Conservation (phyloP, 305 asterid genomes). For the Plantago lanceolata region DNA sequence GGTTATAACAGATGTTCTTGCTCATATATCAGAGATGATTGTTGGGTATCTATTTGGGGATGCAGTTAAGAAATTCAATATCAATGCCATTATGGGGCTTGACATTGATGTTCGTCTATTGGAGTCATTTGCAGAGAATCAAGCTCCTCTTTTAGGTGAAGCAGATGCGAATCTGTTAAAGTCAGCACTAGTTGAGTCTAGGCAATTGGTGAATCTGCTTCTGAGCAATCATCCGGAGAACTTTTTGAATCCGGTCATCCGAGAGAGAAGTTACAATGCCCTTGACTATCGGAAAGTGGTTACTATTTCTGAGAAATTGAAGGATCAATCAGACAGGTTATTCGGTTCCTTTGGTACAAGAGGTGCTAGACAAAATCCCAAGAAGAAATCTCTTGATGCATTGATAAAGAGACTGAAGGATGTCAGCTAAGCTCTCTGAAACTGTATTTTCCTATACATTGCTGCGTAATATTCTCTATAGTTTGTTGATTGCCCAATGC, state of each 20-base stretch:
- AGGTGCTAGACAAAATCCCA: slow-evolving; percentile 78
- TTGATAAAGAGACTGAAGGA: slow-evolving; percentile 91
- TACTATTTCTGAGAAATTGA: slow-evolving; percentile 77
- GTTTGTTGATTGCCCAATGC: slow-evolving; percentile 31
- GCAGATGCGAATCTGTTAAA: slow-evolving; percentile 60
- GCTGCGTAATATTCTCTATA: slow-evolving; percentile 13
- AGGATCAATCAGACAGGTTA: slow-evolving; percentile 78
- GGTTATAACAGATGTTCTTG: slow-evolving; percentile 77
- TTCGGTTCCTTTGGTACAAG: slow-evolving; percentile 88
- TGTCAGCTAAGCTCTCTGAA: slow-evolving; percentile 42
- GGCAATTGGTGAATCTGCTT: slow-evolving; percentile 87
- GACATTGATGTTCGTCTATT: slow-evolving; percentile 67
- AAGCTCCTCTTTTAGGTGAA: slow-evolving; percentile 62
- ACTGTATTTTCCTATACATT: slow-evolving; percentile 27
- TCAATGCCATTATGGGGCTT: slow-evolving; percentile 70
- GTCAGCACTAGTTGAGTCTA: slow-evolving; percentile 70
- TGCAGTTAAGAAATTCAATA: slow-evolving; percentile 67
- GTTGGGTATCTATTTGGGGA: slow-evolving; percentile 73
- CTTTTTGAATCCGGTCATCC: slow-evolving; percentile 80
- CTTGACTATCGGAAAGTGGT: slow-evolving; percentile 80
- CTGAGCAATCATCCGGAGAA: slow-evolving; percentile 90
- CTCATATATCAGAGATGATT: slow-evolving; percentile 84
- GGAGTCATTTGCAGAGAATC: slow-evolving; percentile 94
- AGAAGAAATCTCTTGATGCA: slow-evolving; percentile 89
- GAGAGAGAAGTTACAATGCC: slow-evolving; percentile 82